Base-by-base conservation (phyloP, 2,329 filamentous ascomycete species). In the Phialophora macrospora region DNA sequence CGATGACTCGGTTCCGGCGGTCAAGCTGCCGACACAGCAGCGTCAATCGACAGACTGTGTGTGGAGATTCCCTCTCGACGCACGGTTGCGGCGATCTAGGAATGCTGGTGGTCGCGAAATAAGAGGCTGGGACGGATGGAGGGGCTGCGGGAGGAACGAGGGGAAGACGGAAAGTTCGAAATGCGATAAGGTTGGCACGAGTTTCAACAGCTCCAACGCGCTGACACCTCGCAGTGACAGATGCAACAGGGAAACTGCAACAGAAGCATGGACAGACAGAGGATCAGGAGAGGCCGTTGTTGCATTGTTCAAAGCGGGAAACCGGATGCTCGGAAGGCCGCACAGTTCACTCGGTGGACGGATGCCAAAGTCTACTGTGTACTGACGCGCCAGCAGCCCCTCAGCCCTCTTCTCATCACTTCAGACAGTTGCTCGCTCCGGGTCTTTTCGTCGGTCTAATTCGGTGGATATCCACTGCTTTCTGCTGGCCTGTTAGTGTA, bases 11-110 rank as follows among this genome's bases (percentile, higher is more conserved):
- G 30, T 11, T 26, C 26, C 17, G n/a, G 26, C 26, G 46, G 9
- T 28, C 22, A 41, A 52, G 46, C 58, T 60, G 58, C 46, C 44
- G 30, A 34, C 28, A 60, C 46, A 32, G 58, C 58, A 52, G 24
- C 22, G 30, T 54, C n/a, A 41, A 54, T 20, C 34, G 58, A 28
- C 28, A 12, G 58, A 60, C 8, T 26, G 38, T n/a, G 20, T 24
- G 12, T 34, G 6, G 17, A 44, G 28, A 28, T 22, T 44, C 30
- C 46, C 48, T 49, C 24, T 51, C 24, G 48, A 24, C 11, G 48
- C 48, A 51, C 20, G 8, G 48, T 55, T 34, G 4, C 17, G 28
- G 28, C 4, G 28, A 20, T 52, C 51, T 32, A 28, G 9, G 51
- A 11, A 55, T n/a, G 11, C 20, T 55, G 28, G 51, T 26, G 51